Evolutionary conservation across 1,139 yeast species (phyloP).

Genomic region (Lodderomyces jiufengensis): DNA sequence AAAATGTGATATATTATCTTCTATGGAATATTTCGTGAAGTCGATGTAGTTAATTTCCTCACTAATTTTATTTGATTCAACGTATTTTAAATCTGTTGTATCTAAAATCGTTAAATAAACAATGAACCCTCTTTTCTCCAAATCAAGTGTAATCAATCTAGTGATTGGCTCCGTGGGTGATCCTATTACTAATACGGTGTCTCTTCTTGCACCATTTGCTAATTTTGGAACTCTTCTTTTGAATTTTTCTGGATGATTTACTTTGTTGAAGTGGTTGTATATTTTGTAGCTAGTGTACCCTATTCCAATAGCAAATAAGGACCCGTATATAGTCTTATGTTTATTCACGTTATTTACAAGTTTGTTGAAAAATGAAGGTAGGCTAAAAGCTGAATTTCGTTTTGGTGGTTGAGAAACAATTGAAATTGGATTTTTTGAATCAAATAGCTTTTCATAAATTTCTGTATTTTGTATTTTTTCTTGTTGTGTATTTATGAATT

Average conservation of each 20-base stretch:
- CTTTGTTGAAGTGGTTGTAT: background rate
- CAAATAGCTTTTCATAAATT: conserved; percentile 16
- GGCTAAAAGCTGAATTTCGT: background rate
- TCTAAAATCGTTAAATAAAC: conserved; percentile 72
- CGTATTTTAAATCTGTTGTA: conserved; percentile 56
- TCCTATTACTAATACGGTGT: conserved; percentile 71
- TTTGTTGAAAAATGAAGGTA: conserved; percentile 7
- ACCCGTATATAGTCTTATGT: conserved; percentile 16
- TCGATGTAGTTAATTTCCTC: conserved; percentile 47
- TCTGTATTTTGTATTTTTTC: conserved; percentile 21
- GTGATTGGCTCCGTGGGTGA: conserved; percentile 77
- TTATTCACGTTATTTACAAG: conserved; percentile 13
- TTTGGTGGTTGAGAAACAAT: conserved; percentile 6
- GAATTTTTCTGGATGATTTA: conserved; percentile 7
- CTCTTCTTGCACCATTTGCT: conserved; percentile 68
- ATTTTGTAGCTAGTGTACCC: conserved; percentile 19
- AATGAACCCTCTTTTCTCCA: conserved; percentile 75
- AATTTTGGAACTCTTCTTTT: conserved; percentile 60
- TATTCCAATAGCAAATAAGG: conserved; percentile 28
- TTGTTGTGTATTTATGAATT: conserved; percentile 24
- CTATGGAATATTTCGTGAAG: conserved; percentile 28
- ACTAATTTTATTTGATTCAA: conserved; percentile 55
- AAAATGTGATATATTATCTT: conserved; percentile 32
- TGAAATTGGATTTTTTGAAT: conserved; percentile 12
- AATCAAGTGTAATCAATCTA: conserved; percentile 64